These are phyloP conservation scores for Candida boidinii DNA, from an alignment of 805 yeast genomes.

Conservation along the genomic window DNA sequence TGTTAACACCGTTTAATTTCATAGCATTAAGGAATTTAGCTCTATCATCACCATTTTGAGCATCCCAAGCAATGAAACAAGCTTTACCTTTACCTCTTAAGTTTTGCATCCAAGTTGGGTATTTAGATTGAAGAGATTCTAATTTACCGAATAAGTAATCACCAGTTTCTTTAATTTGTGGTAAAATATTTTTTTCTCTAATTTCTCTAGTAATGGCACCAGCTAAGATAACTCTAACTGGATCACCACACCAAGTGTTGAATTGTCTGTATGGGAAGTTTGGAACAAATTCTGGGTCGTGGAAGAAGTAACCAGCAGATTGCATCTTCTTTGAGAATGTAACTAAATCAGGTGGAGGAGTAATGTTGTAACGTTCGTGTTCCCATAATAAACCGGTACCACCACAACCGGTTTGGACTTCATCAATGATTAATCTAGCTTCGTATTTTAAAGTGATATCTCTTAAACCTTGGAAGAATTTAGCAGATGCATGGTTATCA, in stretches of 20 bases:
- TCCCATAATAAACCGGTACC: conserved; percentile 70
- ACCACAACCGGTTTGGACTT: conserved; percentile 71
- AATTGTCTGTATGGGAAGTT: conserved; percentile 59
- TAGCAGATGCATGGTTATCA: conserved; percentile 60
- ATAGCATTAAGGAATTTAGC: conserved; percentile 35
- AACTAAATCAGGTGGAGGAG: conserved; percentile 59
- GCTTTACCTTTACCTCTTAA: conserved; percentile 59
- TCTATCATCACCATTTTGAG: conserved; percentile 34
- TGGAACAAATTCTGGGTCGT: conserved; percentile 50
- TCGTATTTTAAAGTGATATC: conserved; percentile 49
- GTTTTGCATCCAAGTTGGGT: conserved; percentile 34
- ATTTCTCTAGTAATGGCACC: conserved; percentile 51
- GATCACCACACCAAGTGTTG: conserved; percentile 77
- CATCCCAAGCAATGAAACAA: conserved; percentile 60
- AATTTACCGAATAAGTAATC: conserved; percentile 41
- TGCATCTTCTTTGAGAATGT: conserved; percentile 69
- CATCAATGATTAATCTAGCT: conserved; percentile 57
- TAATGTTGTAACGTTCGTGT: conserved; percentile 58
- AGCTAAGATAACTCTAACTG: conserved; percentile 59
- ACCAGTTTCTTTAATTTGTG: conserved; percentile 43
- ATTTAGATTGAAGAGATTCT: conserved; percentile 27
- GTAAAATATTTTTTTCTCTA: conserved; percentile 37
- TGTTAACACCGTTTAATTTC: conserved; percentile 49
- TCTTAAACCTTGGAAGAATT: conserved; percentile 56
- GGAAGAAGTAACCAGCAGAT: conserved; percentile 64